Base-by-base conservation (phyloP, 352 stramenopile genomes). In the Globisporangium paddicum region DNA sequence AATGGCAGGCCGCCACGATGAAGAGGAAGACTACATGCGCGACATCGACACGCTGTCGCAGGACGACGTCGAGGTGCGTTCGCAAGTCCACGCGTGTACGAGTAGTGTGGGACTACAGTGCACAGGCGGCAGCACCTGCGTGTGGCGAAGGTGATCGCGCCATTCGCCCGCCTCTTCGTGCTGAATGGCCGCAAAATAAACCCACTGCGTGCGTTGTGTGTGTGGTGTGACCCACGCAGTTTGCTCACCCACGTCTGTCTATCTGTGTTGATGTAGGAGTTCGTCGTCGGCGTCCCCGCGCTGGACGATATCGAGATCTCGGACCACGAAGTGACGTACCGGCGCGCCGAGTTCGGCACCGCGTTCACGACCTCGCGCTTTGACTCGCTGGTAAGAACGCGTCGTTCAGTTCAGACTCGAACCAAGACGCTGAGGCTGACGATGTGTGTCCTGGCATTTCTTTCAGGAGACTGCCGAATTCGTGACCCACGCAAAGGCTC, bases 21-120 rank as follows among this genome's bases (percentile, higher is more conserved):
- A 86, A 59, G 78, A 88, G 64, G 75, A 90, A 64, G 77, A 87
- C 62, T 86, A 72, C 72, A 75, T 87, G 51, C 73, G 73, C 55
- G 78, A 83, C 55, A 64, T 80, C 47, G 66, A 83, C 58, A 68
- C 75, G 21, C 32, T 25, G 32, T 56, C 55, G 65, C 63, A 78
- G 23, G 60, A 68, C 46, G 77, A 77, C 54, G 74, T 82, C 32
- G 77, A 87, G 72, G 81, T 90, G 62, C 62, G 71, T 63, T 23
- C 23, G 21, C 14, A 30, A 35, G 30, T 38, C 14, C 18, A 48
- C 19, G 52, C 23, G 25, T 23, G 14, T 46, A 7, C 0, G 47
- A 18, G 8, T 23, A 1, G 28, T 25, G 25, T 52, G 45, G 14
- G 16, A 25, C 14, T 21, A 38, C 44, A 23, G 35, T 34, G 7